Conservation (phyloP, 2,329 filamentous ascomycete species). For the Fusarium mexicanum region DNA sequence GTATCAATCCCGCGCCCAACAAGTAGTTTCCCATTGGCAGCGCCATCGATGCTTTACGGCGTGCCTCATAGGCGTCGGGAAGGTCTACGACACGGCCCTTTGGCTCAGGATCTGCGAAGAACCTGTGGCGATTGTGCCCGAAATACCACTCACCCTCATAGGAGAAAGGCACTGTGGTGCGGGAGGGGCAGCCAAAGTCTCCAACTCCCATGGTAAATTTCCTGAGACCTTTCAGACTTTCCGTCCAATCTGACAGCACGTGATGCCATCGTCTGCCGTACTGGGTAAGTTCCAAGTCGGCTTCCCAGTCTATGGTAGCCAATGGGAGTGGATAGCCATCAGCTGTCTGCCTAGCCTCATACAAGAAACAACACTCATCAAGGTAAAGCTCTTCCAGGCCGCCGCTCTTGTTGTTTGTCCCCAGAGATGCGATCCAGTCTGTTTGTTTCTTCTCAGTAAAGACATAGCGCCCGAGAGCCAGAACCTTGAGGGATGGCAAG, state of each 20-base stretch:
- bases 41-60: rapidly evolving
- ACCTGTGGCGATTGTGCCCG: neutral
- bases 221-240: neutral
- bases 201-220: neutral
- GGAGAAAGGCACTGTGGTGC: too few species aligned
- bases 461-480: constrained; percentile 52
- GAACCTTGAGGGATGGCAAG: constrained; percentile 50
- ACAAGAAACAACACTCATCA: constrained; percentile 51
- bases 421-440: constrained; percentile 54
- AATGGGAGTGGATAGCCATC: too few species aligned
- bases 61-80: rapidly evolving
- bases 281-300: too few species aligned
- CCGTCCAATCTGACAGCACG: neutral
- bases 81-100: rapidly evolving
- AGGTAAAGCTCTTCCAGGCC: constrained; percentile 52
- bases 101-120: neutral
- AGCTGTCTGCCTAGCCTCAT: neutral
- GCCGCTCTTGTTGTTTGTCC: rapidly evolving
- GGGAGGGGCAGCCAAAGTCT: neutral
- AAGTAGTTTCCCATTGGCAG: neutral
- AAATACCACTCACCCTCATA: neutral
- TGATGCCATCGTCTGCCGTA: neutral
- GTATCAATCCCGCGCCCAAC: rapidly evolving
- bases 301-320: too few species aligned
- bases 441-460: constrained; percentile 56